Evolutionary conservation across 768 basidiomycete species (phyloP).

Genomic region (Xanthoconium purpureum): DNA sequence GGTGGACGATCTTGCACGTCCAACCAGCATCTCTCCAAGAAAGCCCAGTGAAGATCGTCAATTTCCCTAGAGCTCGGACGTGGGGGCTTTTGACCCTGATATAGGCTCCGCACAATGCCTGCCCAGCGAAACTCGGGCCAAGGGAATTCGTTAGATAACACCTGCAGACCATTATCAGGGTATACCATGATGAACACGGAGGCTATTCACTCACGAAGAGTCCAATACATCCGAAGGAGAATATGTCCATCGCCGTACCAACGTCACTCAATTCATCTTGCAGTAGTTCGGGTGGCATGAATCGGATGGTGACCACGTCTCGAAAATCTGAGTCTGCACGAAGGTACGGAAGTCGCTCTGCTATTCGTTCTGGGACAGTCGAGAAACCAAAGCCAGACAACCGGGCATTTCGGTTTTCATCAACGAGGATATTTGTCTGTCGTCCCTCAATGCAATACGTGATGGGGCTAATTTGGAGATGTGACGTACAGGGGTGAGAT

Average conservation of each 20-base stretch:
- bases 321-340: slow-evolving; percentile 11
- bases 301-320: slow-evolving; percentile 10
- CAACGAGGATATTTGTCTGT: slow-evolving; percentile 17
- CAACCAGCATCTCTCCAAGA: slow-evolving; percentile 13
- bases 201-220: slow-evolving; percentile 1
- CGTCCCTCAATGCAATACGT: not conserved
- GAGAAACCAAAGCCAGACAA: slow-evolving; percentile 13
- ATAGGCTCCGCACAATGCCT: slow-evolving; percentile 2
- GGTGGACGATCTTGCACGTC: slow-evolving; percentile 8
- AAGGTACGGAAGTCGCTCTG: slow-evolving; percentile 9
- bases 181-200: not conserved
- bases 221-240: slow-evolving; percentile 14
- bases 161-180: not conserved
- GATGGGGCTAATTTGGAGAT: too few relatives aligned
- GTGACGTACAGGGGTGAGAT: slow-evolving; percentile 12
- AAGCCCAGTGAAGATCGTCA: slow-evolving; percentile 8
- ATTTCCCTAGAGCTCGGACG: slow-evolving; percentile 5
- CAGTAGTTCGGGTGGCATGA: slow-evolving; percentile 14
- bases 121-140: slow-evolving; percentile 13
- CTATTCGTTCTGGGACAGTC: slow-evolving; percentile 12
- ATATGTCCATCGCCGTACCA: slow-evolving; percentile 5
- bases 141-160: slow-evolving; percentile 11
- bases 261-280: not conserved
- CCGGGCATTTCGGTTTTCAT: slow-evolving; percentile 3
- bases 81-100: not conserved